phyloP scores from a whole-genome alignment of 1,284 basidiomycete species.

The Coniferiporia sulphurascens region DNA sequence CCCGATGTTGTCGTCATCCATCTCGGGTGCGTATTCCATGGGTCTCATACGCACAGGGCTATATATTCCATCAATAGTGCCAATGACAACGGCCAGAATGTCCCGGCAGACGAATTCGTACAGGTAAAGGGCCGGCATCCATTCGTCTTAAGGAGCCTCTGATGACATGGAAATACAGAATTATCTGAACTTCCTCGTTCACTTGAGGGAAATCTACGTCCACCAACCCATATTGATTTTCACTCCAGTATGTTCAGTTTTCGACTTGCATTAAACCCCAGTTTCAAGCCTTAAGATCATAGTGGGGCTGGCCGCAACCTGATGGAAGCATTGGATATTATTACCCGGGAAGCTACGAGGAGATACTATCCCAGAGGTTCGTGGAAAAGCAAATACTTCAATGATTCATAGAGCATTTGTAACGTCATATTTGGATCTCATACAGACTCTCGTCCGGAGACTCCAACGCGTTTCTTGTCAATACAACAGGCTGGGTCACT shows the following conservation, averaged over 20 bases:
- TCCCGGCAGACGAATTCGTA: conserved; percentile 40
- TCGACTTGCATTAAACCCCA: not conserved
- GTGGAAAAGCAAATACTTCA: conserved; percentile 11
- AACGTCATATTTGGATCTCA: too few relatives aligned
- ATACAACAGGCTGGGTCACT: conserved; percentile 54
- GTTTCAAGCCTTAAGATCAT: not conserved
- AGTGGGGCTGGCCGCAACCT: conserved; percentile 56
- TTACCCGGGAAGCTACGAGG: conserved; percentile 43
- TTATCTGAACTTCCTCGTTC: conserved; percentile 33
- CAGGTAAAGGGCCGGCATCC: conserved; percentile 28
- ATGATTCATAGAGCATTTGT: too few relatives aligned
- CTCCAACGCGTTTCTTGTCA: conserved; percentile 45
- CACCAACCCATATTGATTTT: conserved; percentile 48
- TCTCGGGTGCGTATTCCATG: conserved; percentile 39
- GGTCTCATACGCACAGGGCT: not conserved
- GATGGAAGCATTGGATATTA: conserved; percentile 44
- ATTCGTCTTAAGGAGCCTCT: not conserved
- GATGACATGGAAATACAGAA: conserved; percentile 27
- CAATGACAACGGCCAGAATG: conserved; percentile 34
- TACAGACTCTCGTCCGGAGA: conserved; percentile 38
- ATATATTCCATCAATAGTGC: conserved; percentile 25
- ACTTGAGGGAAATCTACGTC: conserved; percentile 41
- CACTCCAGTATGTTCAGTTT: conserved; percentile 38
- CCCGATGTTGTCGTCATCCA: conserved; percentile 51
- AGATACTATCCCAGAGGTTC: conserved; percentile 28